Evolutionary conservation across 2,329 filamentous ascomycete genomes (phyloP), one percentile per base, ranked within the genome.

Genomic region (Lachnellula cervina): DNA sequence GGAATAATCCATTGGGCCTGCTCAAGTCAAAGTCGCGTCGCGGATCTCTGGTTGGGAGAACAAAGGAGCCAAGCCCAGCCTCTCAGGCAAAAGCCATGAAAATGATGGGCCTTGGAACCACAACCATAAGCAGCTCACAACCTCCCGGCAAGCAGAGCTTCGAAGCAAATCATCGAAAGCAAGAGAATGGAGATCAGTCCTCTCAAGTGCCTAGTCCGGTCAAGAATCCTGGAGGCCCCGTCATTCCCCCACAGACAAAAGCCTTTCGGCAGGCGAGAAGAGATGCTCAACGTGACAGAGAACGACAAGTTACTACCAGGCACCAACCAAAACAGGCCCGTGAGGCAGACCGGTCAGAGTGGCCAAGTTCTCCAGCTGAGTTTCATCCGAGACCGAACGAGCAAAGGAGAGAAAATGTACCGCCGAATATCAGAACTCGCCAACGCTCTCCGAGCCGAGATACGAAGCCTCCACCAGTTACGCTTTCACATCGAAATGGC

Each of bases 21-120:
- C 72, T 90, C 51, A 81, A 82, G 58, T 72, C 80, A 21, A 89
- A 88, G 71, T 80, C 84, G 3, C 91, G 88, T 67, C 77, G 80
- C 19, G 83, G 86, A 14, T 88, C 87, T 3, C 72, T 90, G 25
- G 74, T 78, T 25, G 79, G 76, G 48, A 74, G 74, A 44, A 70
- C 72, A 69, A 23, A 70, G 67, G 54, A 76, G 74, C 63, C 66
- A 6, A 72, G 71, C 8, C 28, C 28, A 13, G 28, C 28, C 9
- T 32, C 28, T 32, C 78, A 73, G 56, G 70, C 77, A 2, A 88
- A 85, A 66, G 74, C 80, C 0, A 78, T 80, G 68, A 87, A 84
- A 70, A 80, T 85, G 68, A 76, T 86, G 11, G 83, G 83, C 3
- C 70, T 87, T 14, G 77, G 78, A 8, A 69, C 72, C 8, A 63